Base-by-base conservation (phyloP, 345 rosid species). In the Raphanus sativus region DNA sequence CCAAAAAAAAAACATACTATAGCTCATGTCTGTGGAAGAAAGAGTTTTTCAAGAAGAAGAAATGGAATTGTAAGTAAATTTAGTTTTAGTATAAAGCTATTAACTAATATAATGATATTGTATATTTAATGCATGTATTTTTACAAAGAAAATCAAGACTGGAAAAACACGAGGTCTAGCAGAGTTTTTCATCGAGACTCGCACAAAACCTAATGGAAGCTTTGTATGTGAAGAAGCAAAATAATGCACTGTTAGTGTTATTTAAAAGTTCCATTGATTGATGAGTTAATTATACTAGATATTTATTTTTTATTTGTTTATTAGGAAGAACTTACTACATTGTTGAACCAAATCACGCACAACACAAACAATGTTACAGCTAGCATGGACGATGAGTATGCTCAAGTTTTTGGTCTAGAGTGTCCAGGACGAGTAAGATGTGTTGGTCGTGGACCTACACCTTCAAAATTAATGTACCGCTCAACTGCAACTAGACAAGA, bases 401-500 rank as follows among this genome's bases (percentile, higher is more conserved):
- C 70, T 54, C 34, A 65, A 64, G 64, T 65, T n/a, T 74, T 74
- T 54, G 64, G 70, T 34, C 64, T 55, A 8, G 55, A 74, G 0
- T 21, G 13, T 21, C 16, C 55, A 8, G 11, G 54, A 55, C n/a
- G 30, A 26, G 42, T 65, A 4, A 8, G 42, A 5, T 74, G 65
- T 36, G 56, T 74, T 15, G 40, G 56, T 17, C 70, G 40, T n/a
- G 50, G 64, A n/a, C 29, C 69, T 3, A 62, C 62, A 30, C 69
- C 62, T 13, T 29, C 69, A 11, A 73, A 62, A 21, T 4, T 62
- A 8, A 4, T 12, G 56, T 59, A 30, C 3, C 2, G 55, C 8
- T 50, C 55, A 29, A 29, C 32, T 29, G 2, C 38, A 38, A 25
- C 26, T 42, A 26, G 6, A 38, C 0, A 1, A n/a, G 2, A 70